These are phyloP conservation scores for Calamus simplicifolius DNA, from an alignment of 176 grass and related monocot genomes.

Conservation along the genomic window DNA sequence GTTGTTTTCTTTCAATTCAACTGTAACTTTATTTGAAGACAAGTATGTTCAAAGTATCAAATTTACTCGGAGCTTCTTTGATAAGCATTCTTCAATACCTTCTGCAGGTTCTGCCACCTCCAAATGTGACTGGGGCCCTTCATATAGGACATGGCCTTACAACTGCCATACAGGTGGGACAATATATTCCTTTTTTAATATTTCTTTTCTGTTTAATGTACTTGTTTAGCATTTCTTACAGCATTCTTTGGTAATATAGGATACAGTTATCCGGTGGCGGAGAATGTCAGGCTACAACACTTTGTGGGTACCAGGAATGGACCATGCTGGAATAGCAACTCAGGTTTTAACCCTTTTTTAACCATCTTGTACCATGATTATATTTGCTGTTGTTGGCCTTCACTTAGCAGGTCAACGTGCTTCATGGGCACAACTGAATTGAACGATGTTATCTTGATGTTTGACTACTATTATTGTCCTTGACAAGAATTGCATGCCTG, in stretches of 20 bases:
- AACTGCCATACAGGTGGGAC: slow-evolving; percentile 60
- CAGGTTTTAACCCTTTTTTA: slow-evolving; percentile 42
- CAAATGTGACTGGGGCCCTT: slow-evolving; percentile 87
- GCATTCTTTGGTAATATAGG: slow-evolving; percentile 39
- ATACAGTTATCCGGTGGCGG: slow-evolving; percentile 74
- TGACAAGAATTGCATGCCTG: no score
- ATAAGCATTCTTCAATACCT: background rate
- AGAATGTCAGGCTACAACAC: slow-evolving; percentile 93
- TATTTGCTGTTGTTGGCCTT: no score
- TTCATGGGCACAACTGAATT: no score
- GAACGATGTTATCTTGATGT: no score
- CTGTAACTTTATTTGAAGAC: no score
- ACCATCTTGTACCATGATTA: background rate
- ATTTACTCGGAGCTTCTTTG: no score
- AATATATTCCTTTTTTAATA: background rate
- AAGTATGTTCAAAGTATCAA: no score
- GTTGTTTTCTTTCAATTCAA: no score
- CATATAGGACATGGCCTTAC: slow-evolving; percentile 78
- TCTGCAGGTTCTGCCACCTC: slow-evolving; percentile 58
- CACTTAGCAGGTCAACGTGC: no score
- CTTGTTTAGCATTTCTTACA: slow-evolving; percentile 2
- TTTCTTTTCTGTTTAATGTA: background rate
- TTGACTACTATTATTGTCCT: no score
- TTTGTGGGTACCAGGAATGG: slow-evolving; percentile 85
- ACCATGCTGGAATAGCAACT: slow-evolving; percentile 96